phyloP scores from a whole-genome alignment of 148 eudicot species.

The Rhododendron kiyosumense region DNA sequence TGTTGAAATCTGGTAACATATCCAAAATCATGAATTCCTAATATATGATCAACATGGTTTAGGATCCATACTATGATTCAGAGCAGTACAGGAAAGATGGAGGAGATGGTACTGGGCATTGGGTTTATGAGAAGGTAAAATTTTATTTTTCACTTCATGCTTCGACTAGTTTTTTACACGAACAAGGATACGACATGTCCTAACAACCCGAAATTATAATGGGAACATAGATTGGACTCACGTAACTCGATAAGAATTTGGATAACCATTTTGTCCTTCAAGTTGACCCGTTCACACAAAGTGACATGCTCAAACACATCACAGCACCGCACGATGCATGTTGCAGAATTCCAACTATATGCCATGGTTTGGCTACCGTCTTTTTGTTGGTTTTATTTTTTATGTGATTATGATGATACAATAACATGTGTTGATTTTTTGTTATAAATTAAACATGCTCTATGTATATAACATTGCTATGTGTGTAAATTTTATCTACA shows the following conservation, averaged over 20 bases:
- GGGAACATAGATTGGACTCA: neutral
- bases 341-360: neutral
- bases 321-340: neutral
- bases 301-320: neutral
- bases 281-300: neutral
- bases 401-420: neutral
- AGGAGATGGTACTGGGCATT: slow-evolving; percentile 85
- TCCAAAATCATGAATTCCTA: neutral
- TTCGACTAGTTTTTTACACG: neutral
- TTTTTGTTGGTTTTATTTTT: neutral
- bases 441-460: neutral
- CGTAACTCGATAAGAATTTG: neutral
- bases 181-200: neutral
- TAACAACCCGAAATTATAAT: neutral
- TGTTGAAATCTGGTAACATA: neutral
- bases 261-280: neutral
- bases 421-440: neutral
- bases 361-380: neutral
- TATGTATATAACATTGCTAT: neutral
- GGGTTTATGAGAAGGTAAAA: slow-evolving; percentile 78
- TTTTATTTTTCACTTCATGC: neutral
- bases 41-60: neutral
- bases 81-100: slow-evolving; percentile 71
- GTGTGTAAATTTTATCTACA: neutral
- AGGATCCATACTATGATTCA: slow-evolving; percentile 90